These are phyloP conservation scores for Spathaspora hagerdaliae DNA, from an alignment of 805 yeast genomes.

Conservation along the genomic window DNA sequence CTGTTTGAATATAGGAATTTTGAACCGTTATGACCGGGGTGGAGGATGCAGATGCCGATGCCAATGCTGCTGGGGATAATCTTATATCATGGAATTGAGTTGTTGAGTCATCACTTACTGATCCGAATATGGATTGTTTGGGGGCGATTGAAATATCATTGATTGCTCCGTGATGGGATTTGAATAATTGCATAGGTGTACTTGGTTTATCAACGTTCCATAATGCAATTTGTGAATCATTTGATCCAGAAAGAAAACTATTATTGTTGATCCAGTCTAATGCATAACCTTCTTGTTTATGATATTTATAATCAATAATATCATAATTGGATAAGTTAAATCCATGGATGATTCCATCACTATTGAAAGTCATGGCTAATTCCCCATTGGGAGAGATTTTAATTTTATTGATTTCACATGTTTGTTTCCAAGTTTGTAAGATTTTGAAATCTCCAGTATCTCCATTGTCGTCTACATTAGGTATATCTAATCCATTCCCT, in stretches of 20 bases:
- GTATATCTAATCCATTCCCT: not conserved
- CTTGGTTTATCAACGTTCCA: constrained; percentile 55
- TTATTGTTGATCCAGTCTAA: constrained; percentile 59
- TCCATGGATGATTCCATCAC: constrained; percentile 46
- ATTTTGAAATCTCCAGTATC: constrained; percentile 40
- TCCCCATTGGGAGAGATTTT: constrained; percentile 48
- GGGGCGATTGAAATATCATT: constrained; percentile 65
- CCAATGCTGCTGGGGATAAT: constrained; percentile 5
- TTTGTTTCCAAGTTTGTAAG: constrained; percentile 52
- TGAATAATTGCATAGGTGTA: constrained; percentile 47
- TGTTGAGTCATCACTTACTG: constrained; percentile 66
- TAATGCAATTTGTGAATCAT: constrained; percentile 62
- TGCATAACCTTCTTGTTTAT: constrained; percentile 64
- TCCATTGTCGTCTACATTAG: constrained; percentile 7
- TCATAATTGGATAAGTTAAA: constrained; percentile 26
- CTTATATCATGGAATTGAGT: constrained; percentile 62
- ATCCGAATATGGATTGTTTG: constrained; percentile 47
- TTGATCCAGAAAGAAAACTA: constrained; percentile 58
- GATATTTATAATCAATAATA: constrained; percentile 43
- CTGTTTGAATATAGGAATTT: constrained; percentile 57
- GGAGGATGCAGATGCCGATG: too few species aligned
- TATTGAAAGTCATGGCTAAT: constrained; percentile 53
- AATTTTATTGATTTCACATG: constrained; percentile 64
- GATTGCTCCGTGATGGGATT: constrained; percentile 53
- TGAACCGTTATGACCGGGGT: constrained; percentile 44